A percentile compares a stretch with the other conserved stretches of the same genome.
These are phyloP conservation scores for Paragyromitra xinjiangensis DNA, from an alignment of 495 filamentous ascomycete genomes.

Conservation along the genomic window DNA sequence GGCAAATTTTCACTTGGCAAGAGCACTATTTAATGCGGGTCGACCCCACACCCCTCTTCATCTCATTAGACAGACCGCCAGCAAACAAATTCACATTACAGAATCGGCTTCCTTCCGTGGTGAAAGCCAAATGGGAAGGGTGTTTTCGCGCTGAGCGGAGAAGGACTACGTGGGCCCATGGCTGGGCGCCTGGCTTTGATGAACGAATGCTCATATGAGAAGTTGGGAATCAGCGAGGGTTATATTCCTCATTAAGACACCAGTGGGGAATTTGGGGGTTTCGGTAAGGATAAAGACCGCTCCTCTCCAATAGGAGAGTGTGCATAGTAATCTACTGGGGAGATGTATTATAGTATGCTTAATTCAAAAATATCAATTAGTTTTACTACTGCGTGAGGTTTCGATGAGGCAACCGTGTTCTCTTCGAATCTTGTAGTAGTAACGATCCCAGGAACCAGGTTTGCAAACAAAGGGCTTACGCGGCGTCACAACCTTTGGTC, in stretches of 20 bases:
- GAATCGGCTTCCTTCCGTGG: conserved; percentile 48
- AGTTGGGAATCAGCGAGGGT: conserved; percentile 57
- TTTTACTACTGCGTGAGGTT: background rate
- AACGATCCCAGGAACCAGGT: conserved; percentile 11
- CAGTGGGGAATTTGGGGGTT: background rate
- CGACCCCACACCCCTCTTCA: conserved; percentile 30
- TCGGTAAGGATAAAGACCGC: background rate
- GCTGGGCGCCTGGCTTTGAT: conserved; percentile 57
- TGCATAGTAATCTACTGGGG: background rate
- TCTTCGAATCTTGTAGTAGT: background rate
- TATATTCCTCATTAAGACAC: conserved; percentile 39
- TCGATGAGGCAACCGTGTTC: conserved; percentile 11
- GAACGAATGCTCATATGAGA: conserved; percentile 45
- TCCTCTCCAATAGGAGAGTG: background rate
- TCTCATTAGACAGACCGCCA: conserved; percentile 45
- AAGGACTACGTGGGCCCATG: conserved; percentile 42
- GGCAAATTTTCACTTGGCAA: conserved; percentile 44
- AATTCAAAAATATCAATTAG: conserved; percentile 8
- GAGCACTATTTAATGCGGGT: conserved; percentile 22
- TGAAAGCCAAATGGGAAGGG: conserved; percentile 38
- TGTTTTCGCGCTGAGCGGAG: conserved; percentile 57
- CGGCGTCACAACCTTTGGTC: conserved; percentile 12
- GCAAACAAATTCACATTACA: conserved; percentile 53
- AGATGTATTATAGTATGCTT: conserved; percentile 11
- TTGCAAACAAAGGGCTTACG: conserved; percentile 26